Evolutionary conservation across 2,329 filamentous ascomycete species (phyloP), one percentile per base, ranked within the genome.

Genomic region (Microdochium paspali): DNA sequence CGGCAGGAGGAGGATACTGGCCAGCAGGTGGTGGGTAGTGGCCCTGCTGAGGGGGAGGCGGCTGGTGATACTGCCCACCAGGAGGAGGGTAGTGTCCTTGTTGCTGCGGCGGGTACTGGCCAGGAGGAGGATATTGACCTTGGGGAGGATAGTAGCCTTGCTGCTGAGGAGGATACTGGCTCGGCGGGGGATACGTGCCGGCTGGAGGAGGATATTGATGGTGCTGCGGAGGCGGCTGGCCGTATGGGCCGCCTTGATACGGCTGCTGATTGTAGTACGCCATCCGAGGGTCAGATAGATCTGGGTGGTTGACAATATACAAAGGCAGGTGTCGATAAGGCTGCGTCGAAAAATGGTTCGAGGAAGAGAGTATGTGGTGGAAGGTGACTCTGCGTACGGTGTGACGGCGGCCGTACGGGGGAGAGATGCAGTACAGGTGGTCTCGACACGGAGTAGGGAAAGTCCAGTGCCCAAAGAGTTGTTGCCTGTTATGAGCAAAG

Each of bases 31-130:
- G 61, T 30, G 64, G 64, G 49, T 68, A 65, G 15, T 55, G 56
- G 43, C 61, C 56, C 31, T 61, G 61, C 32, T 70, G 63, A 21
- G 71, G 70, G 18, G 66, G 65, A 24, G 67, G 68, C 46, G 72
- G 73, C 24, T 64, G 53, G 28, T 51, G 53, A 46, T 45, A 51
- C 20, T 61, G 59, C 45, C 12, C 35, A 5, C 35, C 35, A 21
- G 57, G 63, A 24, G 60, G 59, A 39, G 60, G 62, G 49, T 68
- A 66, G 23, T 40, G 18, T 7, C 54, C 56, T 51, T 56, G 63
- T 23, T 51, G 52, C 10, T 54, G 57, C 25, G 53, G 52, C 10
- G 47, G 52, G 6, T 42, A 44, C 42, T 52, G 47, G 28, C 47
- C 50, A 12, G 49, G 51, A 3, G 50, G 49, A 26, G 40, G 42